These are phyloP conservation scores for Purpureocillium lavendulum DNA, from an alignment of 2,329 filamentous ascomycete species.

Conservation along the genomic window DNA sequence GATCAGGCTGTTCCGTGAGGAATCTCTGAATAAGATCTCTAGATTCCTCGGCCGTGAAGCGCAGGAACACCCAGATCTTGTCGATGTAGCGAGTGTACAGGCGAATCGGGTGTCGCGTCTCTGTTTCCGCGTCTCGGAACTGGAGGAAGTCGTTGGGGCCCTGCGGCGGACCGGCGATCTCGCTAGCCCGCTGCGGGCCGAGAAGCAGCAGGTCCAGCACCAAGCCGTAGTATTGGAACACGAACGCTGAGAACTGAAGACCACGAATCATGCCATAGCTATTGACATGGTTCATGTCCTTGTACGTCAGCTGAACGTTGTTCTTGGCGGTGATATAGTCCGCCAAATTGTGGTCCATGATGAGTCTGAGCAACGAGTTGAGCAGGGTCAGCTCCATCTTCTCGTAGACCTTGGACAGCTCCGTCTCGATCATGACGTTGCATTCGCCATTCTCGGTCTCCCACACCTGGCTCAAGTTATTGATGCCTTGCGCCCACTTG, in stretches of 20 bases:
- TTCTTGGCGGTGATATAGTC: constrained; percentile 99
- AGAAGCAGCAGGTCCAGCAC: constrained; percentile 89
- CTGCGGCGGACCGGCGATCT: constrained; percentile 90
- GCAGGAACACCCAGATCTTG: constrained; percentile 95
- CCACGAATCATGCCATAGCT: constrained; percentile 98
- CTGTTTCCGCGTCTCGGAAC: constrained; percentile 87
- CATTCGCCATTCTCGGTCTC: constrained; percentile 89
- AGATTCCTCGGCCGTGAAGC: constrained; percentile 90
- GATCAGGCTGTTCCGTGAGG: constrained; percentile 94
- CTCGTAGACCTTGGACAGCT: constrained; percentile 98
- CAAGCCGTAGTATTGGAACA: constrained; percentile 97
- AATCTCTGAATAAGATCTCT: constrained; percentile 95
- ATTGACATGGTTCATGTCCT: constrained; percentile 99
- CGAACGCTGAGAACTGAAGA: constrained; percentile 94
- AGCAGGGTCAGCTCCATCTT: constrained; percentile 96
- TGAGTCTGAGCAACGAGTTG: constrained; percentile 83
- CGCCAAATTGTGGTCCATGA: constrained; percentile 99
- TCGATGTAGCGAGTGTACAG: constrained; percentile 98
- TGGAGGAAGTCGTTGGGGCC: constrained; percentile 96
- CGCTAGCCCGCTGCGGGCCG: constrained; percentile 90
- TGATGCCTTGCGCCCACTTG: constrained; percentile 99
- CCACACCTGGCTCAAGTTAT: constrained; percentile 95
- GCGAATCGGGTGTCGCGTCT: constrained; percentile 88
- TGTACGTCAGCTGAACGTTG: constrained; percentile 98
- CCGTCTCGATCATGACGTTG: constrained; percentile 97